phyloP scores from a whole-genome alignment of 805 yeast species.

The Candida taoyuanica region DNA sequence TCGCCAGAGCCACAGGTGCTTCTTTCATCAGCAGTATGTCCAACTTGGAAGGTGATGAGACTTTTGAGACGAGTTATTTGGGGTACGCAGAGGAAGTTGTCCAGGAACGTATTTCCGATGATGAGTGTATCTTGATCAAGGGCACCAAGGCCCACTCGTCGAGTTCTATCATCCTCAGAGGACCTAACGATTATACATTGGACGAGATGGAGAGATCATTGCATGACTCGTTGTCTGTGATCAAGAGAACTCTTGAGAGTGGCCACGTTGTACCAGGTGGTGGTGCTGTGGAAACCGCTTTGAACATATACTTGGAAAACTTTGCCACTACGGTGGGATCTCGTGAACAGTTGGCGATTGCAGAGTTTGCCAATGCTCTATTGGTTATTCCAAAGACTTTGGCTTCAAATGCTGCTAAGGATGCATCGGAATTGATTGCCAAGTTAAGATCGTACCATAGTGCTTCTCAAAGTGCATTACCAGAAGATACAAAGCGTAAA shows the following conservation, averaged over 20 bases:
- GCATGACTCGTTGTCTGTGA: conserved; percentile 91
- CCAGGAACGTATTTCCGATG: conserved; percentile 88
- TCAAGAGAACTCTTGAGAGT: conserved; percentile 91
- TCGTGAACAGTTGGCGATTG: conserved; percentile 95
- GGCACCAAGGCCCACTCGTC: conserved; percentile 94
- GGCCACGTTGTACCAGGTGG: conserved; percentile 98
- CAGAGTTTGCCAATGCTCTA: conserved; percentile 91
- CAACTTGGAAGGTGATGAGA: conserved; percentile 89
- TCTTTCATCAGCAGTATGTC: conserved; percentile 82
- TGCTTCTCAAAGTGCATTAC: conserved; percentile 82
- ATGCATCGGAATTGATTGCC: conserved; percentile 90
- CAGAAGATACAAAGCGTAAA: conserved; percentile 79
- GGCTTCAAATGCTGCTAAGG: conserved; percentile 97
- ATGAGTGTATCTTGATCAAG: conserved; percentile 91
- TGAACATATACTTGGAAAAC: conserved; percentile 90
- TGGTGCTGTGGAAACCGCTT: conserved; percentile 96
- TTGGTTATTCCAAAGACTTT: conserved; percentile 92
- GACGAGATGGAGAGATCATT: conserved; percentile 99
- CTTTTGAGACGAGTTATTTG: conserved; percentile 70
- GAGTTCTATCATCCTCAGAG: conserved; percentile 87
- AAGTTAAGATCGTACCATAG: conserved; percentile 95
- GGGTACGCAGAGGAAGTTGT: conserved; percentile 92
- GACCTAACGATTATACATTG: conserved; percentile 89
- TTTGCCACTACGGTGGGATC: conserved; percentile 98
- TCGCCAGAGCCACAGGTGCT: conserved; percentile 98